Conservation (phyloP, 1,284 basidiomycete species). For the Ceratorhiza oryzae-sativae region DNA sequence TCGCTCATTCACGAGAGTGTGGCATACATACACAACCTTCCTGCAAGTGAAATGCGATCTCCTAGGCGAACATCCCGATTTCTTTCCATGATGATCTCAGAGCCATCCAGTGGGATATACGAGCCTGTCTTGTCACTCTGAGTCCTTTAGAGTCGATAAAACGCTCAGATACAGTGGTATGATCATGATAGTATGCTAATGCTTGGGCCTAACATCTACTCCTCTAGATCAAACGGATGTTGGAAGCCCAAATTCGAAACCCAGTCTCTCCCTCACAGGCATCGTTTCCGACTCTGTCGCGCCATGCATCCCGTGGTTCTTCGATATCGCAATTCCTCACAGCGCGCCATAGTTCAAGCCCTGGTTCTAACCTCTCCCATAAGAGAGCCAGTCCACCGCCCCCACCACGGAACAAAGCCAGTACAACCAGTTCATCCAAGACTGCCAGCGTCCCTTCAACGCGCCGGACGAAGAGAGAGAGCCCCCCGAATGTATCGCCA, state of each 20-base stretch:
- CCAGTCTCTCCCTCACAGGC: background rate
- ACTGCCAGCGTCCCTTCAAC: no score
- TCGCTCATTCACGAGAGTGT: slow-evolving; percentile 31
- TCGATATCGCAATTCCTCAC: no score
- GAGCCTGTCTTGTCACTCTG: background rate
- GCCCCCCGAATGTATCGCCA: no score
- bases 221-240: background rate
- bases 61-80: background rate
- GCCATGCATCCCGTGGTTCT: no score
- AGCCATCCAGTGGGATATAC: slow-evolving; percentile 25
- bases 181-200: no score
- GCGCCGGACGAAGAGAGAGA: no score
- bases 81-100: slow-evolving; percentile 4
- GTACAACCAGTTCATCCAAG: no score
- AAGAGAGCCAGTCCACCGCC: no score
- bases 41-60: background rate
- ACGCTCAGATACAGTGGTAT: background rate
- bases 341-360: no score
- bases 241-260: background rate
- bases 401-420: no score
- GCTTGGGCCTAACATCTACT: background rate
- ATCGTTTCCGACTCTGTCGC: no score
- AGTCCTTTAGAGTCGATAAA: slow-evolving; percentile 19
- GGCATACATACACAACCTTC: background rate
- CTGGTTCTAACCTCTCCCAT: no score